Conservation (phyloP, 345 rosid genomes). For the Sisymbrium altissimum region DNA sequence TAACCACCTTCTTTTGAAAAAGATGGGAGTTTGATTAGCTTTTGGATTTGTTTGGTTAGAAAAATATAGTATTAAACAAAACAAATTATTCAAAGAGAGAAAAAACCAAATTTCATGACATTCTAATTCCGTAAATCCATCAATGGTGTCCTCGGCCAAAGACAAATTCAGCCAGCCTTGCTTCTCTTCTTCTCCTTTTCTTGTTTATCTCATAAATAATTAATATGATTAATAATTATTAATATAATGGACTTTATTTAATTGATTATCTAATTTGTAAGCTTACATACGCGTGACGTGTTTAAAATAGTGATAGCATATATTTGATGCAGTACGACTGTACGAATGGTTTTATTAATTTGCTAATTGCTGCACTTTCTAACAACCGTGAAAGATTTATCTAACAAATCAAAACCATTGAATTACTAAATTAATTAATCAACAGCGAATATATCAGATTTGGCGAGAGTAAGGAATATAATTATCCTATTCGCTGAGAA, state of each 20-base stretch:
- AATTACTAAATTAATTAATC: not conserved
- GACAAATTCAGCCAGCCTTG: constrained; percentile 24
- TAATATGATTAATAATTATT: not conserved
- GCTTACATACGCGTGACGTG: not conserved
- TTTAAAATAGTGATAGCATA: constrained; percentile 11
- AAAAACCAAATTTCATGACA: constrained; percentile 10
- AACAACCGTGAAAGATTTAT: constrained; percentile 21
- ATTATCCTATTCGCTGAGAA: not conserved
- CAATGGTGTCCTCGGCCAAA: constrained; percentile 23
- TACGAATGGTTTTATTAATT: not conserved
- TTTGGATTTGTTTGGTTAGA: constrained; percentile 15
- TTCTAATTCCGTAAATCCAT: constrained; percentile 27
- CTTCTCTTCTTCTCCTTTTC: not conserved
- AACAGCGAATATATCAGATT: not conserved
- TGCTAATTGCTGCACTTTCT: constrained; percentile 16
- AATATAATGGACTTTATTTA: not conserved
- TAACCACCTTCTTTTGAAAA: constrained; percentile 24
- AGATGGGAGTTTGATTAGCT: constrained; percentile 16
- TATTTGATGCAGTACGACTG: constrained; percentile 8
- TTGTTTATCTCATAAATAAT: not conserved
- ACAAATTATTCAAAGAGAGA: not conserved
- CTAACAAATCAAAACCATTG: constrained; percentile 15
- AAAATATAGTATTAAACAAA: not conserved
- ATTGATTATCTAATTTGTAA: not conserved
- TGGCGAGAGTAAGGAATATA: not conserved